Conservation (phyloP, 2,329 filamentous ascomycete genomes). For the Aspergillus sp. region DNA sequence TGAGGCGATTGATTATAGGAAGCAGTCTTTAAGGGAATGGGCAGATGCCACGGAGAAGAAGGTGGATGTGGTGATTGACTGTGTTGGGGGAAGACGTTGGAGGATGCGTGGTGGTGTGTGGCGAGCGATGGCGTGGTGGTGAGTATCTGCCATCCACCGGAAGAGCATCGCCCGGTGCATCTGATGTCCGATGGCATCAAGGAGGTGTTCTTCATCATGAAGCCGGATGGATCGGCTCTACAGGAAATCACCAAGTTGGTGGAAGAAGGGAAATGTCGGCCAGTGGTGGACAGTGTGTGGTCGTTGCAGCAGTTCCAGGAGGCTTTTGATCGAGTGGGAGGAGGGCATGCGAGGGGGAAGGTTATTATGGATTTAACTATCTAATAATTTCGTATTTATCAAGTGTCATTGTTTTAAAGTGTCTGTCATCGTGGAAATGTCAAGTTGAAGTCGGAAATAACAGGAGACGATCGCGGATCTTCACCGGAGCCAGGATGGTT, state of each 20-base stretch:
- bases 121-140: slow-evolving; percentile 33
- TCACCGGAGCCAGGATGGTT: not conserved
- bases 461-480: not conserved
- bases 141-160: slow-evolving; percentile 37
- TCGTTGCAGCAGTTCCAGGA: slow-evolving; percentile 35
- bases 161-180: slow-evolving; percentile 23
- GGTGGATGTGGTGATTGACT: slow-evolving; percentile 44
- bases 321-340: slow-evolving; percentile 36
- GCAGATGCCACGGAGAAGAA: slow-evolving; percentile 16
- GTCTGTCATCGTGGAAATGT: no score
- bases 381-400: no score
- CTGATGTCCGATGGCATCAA: slow-evolving; percentile 19
- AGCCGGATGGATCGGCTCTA: slow-evolving; percentile 32
- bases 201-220: slow-evolving; percentile 41
- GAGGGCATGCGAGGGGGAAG: slow-evolving; percentile 41
- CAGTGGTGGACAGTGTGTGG: slow-evolving; percentile 40
- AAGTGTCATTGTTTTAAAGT: no score
- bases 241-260: slow-evolving; percentile 34
- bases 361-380: slow-evolving; percentile 30
- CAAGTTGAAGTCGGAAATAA: no score
- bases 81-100: slow-evolving; percentile 37
- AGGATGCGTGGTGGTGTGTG: slow-evolving; percentile 40
- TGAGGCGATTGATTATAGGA: slow-evolving; percentile 38
- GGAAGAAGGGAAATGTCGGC: slow-evolving; percentile 31
- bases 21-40: slow-evolving; percentile 22